Evolutionary conservation across 1,284 basidiomycete genomes (phyloP).

Genomic region (Malassezia brasiliensis): DNA sequence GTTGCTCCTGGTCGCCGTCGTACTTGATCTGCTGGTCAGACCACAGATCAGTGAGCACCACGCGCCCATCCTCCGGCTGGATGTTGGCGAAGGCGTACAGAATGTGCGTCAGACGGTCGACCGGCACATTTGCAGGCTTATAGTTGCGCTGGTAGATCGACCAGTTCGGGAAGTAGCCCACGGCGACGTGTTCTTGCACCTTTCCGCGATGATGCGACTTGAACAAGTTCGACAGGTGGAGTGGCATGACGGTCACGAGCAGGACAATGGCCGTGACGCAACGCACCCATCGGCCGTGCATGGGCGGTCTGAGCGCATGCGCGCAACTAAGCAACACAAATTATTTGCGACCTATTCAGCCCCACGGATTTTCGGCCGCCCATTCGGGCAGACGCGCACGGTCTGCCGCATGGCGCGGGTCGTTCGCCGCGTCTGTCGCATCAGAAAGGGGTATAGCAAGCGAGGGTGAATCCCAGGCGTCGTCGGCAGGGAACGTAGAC

Average conservation of each 20-base stretch:
- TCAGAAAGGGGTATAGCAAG: neutral
- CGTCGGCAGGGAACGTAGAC: neutral
- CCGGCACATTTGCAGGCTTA: slow-evolving; percentile 59
- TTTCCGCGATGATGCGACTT: neutral
- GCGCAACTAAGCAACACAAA: no score
- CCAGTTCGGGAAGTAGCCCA: slow-evolving; percentile 53
- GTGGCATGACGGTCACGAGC: slow-evolving; percentile 1
- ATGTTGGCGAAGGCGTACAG: slow-evolving; percentile 80
- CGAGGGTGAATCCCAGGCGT: neutral
- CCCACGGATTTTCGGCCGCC: slow-evolving; percentile 17
- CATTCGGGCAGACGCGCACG: neutral
- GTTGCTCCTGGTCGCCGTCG: slow-evolving; percentile 56
- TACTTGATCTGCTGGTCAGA: slow-evolving; percentile 59
- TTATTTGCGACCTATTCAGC: neutral
- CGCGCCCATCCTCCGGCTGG: slow-evolving; percentile 56
- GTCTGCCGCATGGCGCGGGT: neutral
- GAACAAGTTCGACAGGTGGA: slow-evolving; percentile 2
- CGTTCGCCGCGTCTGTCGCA: neutral
- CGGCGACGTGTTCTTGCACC: neutral
- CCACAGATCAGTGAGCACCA: slow-evolving; percentile 64
- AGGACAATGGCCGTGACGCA: neutral
- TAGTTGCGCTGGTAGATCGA: slow-evolving; percentile 91
- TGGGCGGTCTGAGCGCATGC: neutral
- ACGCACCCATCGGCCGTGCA: neutral
- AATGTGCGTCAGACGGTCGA: slow-evolving; percentile 63